phyloP scores from a whole-genome alignment of 371 early-diverging fungal species.

The Syncephalastrum racemosum region DNA sequence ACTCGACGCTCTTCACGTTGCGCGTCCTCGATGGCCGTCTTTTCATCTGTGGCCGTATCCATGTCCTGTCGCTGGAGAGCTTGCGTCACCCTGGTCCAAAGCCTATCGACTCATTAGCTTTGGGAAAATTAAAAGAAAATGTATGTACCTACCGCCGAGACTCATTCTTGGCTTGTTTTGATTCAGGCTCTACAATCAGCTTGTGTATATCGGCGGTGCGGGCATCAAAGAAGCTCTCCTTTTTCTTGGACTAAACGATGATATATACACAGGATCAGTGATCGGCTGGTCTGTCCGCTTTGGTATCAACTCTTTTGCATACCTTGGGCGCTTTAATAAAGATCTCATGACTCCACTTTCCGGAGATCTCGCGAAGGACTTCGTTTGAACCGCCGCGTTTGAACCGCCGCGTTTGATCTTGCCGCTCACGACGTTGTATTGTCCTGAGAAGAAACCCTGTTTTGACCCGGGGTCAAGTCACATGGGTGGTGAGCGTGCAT shows the following conservation, averaged over 20 bases:
- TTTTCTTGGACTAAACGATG: conserved; percentile 29
- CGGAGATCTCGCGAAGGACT: conserved; percentile 75
- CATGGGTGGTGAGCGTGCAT: too few species aligned
- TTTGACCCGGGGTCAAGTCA: neutral
- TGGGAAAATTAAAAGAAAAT: neutral
- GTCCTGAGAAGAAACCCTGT: conserved; percentile 82
- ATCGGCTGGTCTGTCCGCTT: too few species aligned
- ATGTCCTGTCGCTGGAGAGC: conserved; percentile 67
- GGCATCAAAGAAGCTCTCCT: conserved; percentile 69
- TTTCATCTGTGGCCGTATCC: conserved; percentile 80
- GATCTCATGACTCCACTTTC: conserved; percentile 86
- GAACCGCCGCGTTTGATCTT: conserved; percentile 82
- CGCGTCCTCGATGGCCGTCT: conserved; percentile 76
- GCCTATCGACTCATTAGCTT: conserved; percentile 26
- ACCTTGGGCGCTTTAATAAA: conserved; percentile 49
- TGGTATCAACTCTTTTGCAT: conserved; percentile 4
- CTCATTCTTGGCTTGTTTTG: conserved; percentile 80
- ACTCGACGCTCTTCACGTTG: conserved; percentile 70
- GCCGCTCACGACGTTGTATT: conserved; percentile 81
- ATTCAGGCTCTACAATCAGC: conserved; percentile 68
- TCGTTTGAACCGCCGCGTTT: conserved; percentile 77
- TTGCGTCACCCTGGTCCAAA: conserved; percentile 81
- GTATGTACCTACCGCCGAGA: conserved; percentile 58
- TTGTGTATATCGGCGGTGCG: conserved; percentile 55
- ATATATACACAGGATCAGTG: too few species aligned